These are phyloP conservation scores for Entomortierella lignicola DNA, from an alignment of 192 early-diverging fungal species.

Conservation along the genomic window DNA sequence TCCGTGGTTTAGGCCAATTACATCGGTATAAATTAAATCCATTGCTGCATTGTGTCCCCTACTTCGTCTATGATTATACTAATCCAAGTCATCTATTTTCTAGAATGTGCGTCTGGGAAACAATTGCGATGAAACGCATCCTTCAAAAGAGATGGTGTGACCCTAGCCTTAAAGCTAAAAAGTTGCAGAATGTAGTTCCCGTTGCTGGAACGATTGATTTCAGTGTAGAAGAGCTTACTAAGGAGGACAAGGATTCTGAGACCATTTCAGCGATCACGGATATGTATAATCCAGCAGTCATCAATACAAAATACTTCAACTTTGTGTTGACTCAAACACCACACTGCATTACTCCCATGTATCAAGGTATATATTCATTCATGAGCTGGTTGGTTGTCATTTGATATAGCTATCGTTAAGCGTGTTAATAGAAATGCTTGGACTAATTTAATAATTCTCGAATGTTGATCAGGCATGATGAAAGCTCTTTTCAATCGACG, in stretches of 20 bases:
- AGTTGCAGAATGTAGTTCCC: slow-evolving; percentile 14
- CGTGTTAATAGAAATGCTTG: too few relatives aligned
- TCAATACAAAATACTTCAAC: slow-evolving; percentile 74
- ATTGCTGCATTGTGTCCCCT: too few relatives aligned
- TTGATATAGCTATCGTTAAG: too few relatives aligned
- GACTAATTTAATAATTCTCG: background rate
- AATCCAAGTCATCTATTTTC: background rate
- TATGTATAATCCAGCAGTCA: slow-evolving; percentile 65
- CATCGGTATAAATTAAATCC: slow-evolving; percentile 59
- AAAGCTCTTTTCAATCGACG: slow-evolving; percentile 71
- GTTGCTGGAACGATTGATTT: slow-evolving; percentile 50
- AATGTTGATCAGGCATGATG: slow-evolving; percentile 56
- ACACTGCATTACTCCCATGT: slow-evolving; percentile 65
- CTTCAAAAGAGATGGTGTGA: slow-evolving; percentile 77
- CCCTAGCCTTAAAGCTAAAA: slow-evolving; percentile 55
- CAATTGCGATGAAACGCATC: slow-evolving; percentile 63
- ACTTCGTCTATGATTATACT: background rate
- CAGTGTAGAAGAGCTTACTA: slow-evolving; percentile 26
- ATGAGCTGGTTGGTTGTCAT: too few relatives aligned
- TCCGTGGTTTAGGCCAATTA: slow-evolving; percentile 66
- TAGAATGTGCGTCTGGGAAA: slow-evolving; percentile 74
- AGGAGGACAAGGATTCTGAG: slow-evolving; percentile 12
- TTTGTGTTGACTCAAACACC: slow-evolving; percentile 76
- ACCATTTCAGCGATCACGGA: slow-evolving; percentile 41
- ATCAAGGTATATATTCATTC: slow-evolving; percentile 66